Evolutionary conservation across 2,329 filamentous ascomycete species (phyloP).

Genomic region (Fusarium graminum): DNA sequence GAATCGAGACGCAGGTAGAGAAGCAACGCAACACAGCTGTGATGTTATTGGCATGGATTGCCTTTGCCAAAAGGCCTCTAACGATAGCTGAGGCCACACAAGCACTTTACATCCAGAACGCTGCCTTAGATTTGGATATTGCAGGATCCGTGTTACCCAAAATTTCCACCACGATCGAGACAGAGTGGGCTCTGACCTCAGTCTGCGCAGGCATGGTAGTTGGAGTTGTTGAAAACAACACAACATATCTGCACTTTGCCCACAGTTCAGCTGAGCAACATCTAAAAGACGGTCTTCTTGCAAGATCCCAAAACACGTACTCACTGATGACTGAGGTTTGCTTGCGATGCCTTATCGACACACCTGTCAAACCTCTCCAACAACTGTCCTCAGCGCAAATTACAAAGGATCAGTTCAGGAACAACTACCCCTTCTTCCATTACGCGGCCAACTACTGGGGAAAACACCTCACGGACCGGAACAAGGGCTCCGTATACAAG

Average conservation of each 20-base stretch:
- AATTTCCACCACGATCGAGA: neutral
- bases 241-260: neutral
- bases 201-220: neutral
- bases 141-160: neutral
- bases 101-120: neutral
- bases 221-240: neutral
- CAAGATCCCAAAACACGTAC: too few species aligned
- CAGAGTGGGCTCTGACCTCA: neutral
- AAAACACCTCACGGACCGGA: neutral
- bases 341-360: neutral
- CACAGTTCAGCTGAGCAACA: neutral
- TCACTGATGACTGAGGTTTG: neutral
- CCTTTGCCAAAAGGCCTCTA: neutral
- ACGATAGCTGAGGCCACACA: neutral
- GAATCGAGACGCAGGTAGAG: neutral
- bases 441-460: neutral
- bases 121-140: neutral
- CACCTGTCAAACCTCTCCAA: neutral
- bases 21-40: neutral
- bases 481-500: neutral
- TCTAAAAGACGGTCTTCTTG: neutral
- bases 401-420: neutral
- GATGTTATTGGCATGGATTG: neutral
- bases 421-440: neutral
- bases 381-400: neutral